Evolutionary conservation across 2,329 filamentous ascomycete genomes (phyloP), one percentile per base, ranked within the genome.

Genomic region (Endothia cerciana): DNA sequence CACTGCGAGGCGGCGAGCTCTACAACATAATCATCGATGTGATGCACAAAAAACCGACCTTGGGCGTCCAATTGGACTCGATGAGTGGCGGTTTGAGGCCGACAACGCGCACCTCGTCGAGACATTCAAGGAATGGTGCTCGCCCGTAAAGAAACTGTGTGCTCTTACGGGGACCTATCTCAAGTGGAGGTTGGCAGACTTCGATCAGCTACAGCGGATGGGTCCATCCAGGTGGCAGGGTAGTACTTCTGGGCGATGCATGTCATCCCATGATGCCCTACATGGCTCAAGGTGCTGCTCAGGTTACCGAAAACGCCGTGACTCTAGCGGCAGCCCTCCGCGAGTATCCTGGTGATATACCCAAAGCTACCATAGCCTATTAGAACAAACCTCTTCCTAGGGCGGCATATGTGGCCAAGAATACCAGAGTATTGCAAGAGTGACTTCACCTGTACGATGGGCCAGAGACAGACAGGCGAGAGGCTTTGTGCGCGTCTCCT

Each of bases 191-290:
- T 77, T 83, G 4, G 79, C 77, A 65, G 81, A 82, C 65, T 75
- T 81, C 17, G 72, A 73, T 7, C 72, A 76, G 33, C 73, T 83
- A 45, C 69, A 74, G 1, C 71, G 73, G n/a, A 8, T 84, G 80
- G 81, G 74, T 77, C 0, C 77, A 80, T 68, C 72, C 75, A 0
- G 71, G 70, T 1, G 79, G 79, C n/a, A 78, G 76, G 40, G 78
- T 76, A 15, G 74, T 74, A 25, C 72, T 83, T 38, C 72, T 82
- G 2, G 81, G 81, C 3, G 81, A 83, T 64, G 72, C 76, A 15
- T 79, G 77, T 64, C 81, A 83, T 70, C 80, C 81, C 0, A 83
- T 82, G 73, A 76, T 84, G 4, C 82, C 82, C 0, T 83, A 84
- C 66, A 74, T 83, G 30, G 81, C 81, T 0, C 80, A 82, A 66